Evolutionary conservation across 2,329 filamentous ascomycete genomes (phyloP).

Genomic region (Emmonsia crescens): DNA sequence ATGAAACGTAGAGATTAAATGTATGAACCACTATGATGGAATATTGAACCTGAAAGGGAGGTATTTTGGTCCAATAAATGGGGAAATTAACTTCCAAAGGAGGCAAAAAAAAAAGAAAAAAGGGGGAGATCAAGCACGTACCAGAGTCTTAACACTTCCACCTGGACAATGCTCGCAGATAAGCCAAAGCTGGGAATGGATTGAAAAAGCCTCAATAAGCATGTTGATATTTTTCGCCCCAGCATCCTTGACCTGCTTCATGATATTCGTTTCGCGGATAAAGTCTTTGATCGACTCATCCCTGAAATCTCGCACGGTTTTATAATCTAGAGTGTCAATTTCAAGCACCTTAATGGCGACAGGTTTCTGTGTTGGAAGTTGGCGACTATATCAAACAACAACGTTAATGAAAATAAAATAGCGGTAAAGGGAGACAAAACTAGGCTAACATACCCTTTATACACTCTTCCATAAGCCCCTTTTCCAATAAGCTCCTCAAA

Average conservation of each 20-base stretch:
- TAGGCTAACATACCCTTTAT: conserved; percentile 31
- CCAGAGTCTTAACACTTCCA: conserved; percentile 53
- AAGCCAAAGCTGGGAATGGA: conserved; percentile 56
- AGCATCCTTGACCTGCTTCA: conserved; percentile 52
- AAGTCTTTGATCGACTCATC: conserved; percentile 45
- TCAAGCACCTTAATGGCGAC: conserved; percentile 45
- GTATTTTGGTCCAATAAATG: too few relatives aligned
- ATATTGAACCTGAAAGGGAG: too few relatives aligned
- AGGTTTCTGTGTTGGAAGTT: conserved; percentile 29
- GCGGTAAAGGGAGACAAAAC: neutral
- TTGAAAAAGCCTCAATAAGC: conserved; percentile 52
- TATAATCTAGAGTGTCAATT: conserved; percentile 40
- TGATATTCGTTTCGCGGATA: conserved; percentile 51
- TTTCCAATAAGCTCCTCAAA: conserved; percentile 44
- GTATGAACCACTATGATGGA: too few relatives aligned
- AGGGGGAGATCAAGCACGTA: conserved; percentile 27
- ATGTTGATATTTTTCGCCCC: conserved; percentile 54
- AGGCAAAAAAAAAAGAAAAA: neutral
- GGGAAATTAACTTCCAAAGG: neutral
- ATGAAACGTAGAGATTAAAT: neutral
- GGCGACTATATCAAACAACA: conserved; percentile 17
- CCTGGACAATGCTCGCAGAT: conserved; percentile 57
- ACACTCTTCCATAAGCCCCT: conserved; percentile 41
- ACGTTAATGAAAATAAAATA: conserved; percentile 6
- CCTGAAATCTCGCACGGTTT: conserved; percentile 34